A percentile compares a stretch with the other conserved stretches of the same genome.
Evolutionary conservation across 2,329 filamentous ascomycete species (phyloP).

Genomic region (Cladosporium oxysporum): DNA sequence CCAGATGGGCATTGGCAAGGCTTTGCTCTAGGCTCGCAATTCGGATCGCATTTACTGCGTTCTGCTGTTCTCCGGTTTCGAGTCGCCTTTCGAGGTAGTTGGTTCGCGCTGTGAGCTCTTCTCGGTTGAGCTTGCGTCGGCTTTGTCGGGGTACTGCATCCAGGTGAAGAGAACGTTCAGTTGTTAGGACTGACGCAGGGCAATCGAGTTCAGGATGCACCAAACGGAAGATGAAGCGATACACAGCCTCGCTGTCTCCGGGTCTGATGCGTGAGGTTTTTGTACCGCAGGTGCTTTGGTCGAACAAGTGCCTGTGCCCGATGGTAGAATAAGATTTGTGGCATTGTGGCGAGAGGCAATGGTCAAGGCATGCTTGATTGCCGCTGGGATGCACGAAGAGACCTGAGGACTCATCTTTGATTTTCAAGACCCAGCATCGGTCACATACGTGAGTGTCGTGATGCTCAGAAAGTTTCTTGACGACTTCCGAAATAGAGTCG

Average conservation of each 20-base stretch:
- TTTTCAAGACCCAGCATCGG: not conserved
- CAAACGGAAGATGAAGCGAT: not conserved
- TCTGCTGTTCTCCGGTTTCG: not conserved
- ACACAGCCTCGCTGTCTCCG: not conserved
- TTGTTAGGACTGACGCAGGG: not conserved
- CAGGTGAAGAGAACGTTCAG: not conserved
- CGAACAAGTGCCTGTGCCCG: not conserved
- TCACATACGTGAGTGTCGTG: not conserved
- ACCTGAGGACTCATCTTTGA: not conserved
- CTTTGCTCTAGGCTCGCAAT: not conserved
- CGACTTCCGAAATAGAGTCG: not conserved
- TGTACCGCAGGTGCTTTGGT: not conserved
- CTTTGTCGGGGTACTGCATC: not conserved
- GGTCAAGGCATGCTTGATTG: not conserved
- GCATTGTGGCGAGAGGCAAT: not conserved
- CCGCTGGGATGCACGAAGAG: not conserved
- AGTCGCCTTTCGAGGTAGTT: not conserved
- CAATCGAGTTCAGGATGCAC: not conserved
- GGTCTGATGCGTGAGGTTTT: not conserved
- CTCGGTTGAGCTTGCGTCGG: not conserved
- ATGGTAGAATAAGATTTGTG: not conserved
- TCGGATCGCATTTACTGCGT: not conserved
- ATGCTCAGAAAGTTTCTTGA: not conserved
- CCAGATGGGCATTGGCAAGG: not conserved
- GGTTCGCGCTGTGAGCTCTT: not conserved